phyloP scores from a whole-genome alignment of 2,329 filamentous ascomycete species.

The Monosporascus sp. region DNA sequence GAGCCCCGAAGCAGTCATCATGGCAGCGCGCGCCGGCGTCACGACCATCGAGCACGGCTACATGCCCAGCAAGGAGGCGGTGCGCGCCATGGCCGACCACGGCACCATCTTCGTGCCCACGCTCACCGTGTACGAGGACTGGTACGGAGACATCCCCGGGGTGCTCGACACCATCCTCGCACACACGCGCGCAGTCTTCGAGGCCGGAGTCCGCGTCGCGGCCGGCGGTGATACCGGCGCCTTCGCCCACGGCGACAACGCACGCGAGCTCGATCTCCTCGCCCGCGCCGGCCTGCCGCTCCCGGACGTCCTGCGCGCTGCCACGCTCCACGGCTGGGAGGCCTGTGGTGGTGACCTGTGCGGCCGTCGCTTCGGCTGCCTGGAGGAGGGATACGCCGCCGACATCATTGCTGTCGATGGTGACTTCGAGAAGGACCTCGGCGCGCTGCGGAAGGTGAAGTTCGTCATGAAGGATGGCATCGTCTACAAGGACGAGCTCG shows the following conservation, averaged over 20 bases:
- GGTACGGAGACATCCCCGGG: constrained; percentile 16
- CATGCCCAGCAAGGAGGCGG: constrained; percentile 32
- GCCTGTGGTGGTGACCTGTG: constrained; percentile 47
- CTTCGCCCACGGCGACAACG: constrained; percentile 47
- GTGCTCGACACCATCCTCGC: constrained; percentile 28
- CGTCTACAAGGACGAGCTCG: constrained; percentile 37
- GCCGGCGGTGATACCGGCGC: constrained; percentile 50
- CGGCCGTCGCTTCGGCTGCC: constrained; percentile 46
- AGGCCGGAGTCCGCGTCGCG: constrained; percentile 43
- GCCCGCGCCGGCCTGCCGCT: constrained; percentile 44
- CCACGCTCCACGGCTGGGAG: constrained; percentile 49
- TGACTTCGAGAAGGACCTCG: constrained; percentile 35
- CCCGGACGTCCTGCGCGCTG: constrained; percentile 43
- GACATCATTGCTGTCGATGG: constrained; percentile 46
- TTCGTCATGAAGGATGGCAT: constrained; percentile 55
- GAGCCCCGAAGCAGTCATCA: constrained; percentile 36
- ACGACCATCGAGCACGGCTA: constrained; percentile 43
- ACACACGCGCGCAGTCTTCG: constrained; percentile 38
- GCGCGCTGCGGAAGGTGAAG: constrained; percentile 39
- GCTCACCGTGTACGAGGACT: constrained; percentile 37
- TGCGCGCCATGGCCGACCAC: constrained; percentile 39
- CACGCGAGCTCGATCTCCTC: constrained; percentile 49
- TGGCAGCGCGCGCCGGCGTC: constrained; percentile 42
- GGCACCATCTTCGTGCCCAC: constrained; percentile 48
- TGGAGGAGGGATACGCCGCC: constrained; percentile 42